These are phyloP conservation scores for Euphorbia lathyris DNA, from an alignment of 345 rosid species.

Conservation along the genomic window DNA sequence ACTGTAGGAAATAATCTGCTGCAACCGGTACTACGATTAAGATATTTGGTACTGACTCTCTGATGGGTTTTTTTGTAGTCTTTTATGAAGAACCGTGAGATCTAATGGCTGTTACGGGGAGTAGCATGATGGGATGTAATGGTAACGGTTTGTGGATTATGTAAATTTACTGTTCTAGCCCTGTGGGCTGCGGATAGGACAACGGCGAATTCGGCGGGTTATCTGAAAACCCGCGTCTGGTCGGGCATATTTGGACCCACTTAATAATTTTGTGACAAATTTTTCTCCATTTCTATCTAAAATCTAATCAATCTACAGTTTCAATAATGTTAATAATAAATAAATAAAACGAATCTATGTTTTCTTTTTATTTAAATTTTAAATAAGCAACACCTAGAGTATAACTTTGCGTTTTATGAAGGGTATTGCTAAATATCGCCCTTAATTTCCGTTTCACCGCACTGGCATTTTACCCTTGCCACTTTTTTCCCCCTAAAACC, in stretches of 20 bases:
- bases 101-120: not conserved
- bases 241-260: not conserved
- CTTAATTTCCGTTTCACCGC: too few species aligned
- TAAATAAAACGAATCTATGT: too few species aligned
- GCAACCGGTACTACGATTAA: not conserved
- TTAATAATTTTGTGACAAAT: not conserved
- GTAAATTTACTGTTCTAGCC: not conserved
- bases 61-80: not conserved
- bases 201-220: constrained; percentile 12
- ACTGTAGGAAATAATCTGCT: not conserved
- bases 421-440: too few species aligned
- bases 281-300: not conserved
- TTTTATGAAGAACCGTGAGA: not conserved
- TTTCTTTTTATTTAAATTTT: too few species aligned
- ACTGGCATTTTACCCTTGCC: too few species aligned
- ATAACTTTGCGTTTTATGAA: too few species aligned
- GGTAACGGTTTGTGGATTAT: not conserved
- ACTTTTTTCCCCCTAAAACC: too few species aligned
- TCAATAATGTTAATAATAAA: too few species aligned
- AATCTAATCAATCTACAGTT: too few species aligned
- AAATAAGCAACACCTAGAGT: too few species aligned
- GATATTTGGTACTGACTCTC: not conserved
- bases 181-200: not conserved
- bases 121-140: not conserved
- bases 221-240: constrained; percentile 10